Conservation (phyloP, 345 rosid genomes). For the Odontarrhena argentea region DNA sequence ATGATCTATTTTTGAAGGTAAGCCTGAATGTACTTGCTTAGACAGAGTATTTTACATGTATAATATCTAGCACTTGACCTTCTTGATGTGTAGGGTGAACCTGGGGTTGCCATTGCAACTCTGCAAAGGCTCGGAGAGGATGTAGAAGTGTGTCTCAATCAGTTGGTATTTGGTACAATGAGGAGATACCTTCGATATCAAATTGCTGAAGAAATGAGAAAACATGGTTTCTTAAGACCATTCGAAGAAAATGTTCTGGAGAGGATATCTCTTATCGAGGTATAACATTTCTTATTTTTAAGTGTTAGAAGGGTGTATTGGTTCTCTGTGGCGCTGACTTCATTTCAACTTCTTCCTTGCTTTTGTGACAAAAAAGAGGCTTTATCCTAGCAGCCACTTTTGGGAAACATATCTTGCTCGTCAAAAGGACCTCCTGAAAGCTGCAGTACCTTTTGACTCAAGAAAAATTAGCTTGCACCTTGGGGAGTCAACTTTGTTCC, state of each 20-base stretch:
- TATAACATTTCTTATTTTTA: slow-evolving; percentile 40
- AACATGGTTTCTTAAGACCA: slow-evolving; percentile 71
- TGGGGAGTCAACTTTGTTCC: slow-evolving; percentile 47
- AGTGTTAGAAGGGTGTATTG: slow-evolving; percentile 28
- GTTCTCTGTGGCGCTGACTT: slow-evolving; percentile 35
- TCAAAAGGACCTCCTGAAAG: slow-evolving; percentile 50
- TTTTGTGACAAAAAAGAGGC: slow-evolving; percentile 66
- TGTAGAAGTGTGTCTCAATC: slow-evolving; percentile 75
- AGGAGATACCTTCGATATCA: slow-evolving; percentile 78
- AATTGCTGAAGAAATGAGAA: slow-evolving; percentile 79
- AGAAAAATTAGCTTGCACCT: slow-evolving; percentile 53
- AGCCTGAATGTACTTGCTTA: slow-evolving; percentile 39
- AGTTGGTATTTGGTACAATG: slow-evolving; percentile 86
- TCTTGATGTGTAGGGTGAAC: slow-evolving; percentile 77
- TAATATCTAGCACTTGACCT: slow-evolving; percentile 42
- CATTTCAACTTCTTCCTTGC: slow-evolving; percentile 38
- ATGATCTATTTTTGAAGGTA: slow-evolving; percentile 94
- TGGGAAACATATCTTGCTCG: slow-evolving; percentile 76
- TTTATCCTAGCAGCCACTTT: slow-evolving; percentile 92
- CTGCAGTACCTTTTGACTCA: slow-evolving; percentile 41
- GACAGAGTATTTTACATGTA: slow-evolving; percentile 29
- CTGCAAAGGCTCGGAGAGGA: slow-evolving; percentile 97
- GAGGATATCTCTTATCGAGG: slow-evolving; percentile 84
- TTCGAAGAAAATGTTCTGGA: slow-evolving; percentile 77
- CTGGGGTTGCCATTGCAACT: slow-evolving; percentile 77